Conservation (phyloP, 192 early-diverging fungal species). For the Coemansia sp. region DNA sequence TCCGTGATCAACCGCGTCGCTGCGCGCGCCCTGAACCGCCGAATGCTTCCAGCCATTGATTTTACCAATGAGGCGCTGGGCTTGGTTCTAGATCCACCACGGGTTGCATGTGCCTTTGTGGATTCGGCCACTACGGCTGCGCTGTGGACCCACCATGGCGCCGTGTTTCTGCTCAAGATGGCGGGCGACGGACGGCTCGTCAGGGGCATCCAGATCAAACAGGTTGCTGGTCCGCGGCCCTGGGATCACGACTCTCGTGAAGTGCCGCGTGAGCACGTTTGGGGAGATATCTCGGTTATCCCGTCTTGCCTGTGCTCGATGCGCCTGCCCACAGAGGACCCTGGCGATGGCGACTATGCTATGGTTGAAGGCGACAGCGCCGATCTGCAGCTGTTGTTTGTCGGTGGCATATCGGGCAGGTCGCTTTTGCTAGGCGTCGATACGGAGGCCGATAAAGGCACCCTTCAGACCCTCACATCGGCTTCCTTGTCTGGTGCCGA, state of each 20-base stretch:
- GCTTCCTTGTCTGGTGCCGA: constrained; percentile 20
- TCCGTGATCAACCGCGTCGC: constrained; percentile 66
- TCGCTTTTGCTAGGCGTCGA: constrained; percentile 36
- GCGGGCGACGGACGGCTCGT: constrained; percentile 77
- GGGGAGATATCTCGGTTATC: constrained; percentile 28
- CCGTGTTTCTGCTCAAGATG: constrained; percentile 68
- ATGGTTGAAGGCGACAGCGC: constrained; percentile 13
- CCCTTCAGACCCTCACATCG: background rate
- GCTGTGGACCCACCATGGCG: constrained; percentile 68
- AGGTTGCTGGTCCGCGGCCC: constrained; percentile 19
- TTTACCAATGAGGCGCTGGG: constrained; percentile 54
- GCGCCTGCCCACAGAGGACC: background rate
- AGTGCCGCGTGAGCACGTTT: constrained; percentile 14
- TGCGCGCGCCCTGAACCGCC: constrained; percentile 65
- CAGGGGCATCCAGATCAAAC: constrained; percentile 60
- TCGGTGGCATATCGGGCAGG: constrained; percentile 33
- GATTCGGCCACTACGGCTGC: constrained; percentile 69
- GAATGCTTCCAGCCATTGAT: constrained; percentile 52
- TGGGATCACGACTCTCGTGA: constrained; percentile 1
- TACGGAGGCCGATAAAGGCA: too few species aligned
- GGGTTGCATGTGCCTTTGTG: constrained; percentile 59
- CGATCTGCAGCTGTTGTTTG: constrained; percentile 27
- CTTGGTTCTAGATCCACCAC: constrained; percentile 62
- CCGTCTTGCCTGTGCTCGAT: constrained; percentile 32
- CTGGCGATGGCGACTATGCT: background rate